Evolutionary conservation across 192 early-diverging fungal genomes (phyloP), one percentile per base, ranked within the genome.

Genomic region (Backusella tuberculispora): DNA sequence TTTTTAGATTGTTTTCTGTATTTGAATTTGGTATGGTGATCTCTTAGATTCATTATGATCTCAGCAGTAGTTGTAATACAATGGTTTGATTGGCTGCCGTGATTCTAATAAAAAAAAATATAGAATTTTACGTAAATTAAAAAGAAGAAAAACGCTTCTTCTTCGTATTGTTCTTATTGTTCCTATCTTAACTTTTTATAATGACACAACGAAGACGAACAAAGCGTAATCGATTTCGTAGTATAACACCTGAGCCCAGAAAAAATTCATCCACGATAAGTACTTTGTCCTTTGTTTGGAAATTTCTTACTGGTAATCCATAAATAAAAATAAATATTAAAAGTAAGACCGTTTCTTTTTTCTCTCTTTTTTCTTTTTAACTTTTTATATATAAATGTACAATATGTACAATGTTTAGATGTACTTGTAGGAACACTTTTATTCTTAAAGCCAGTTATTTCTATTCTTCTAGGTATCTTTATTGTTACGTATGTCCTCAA

Each of bases 231-330:
- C 4, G 53, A 26, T 26, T 4, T 13, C 53, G 21, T 60, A 60
- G 21, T 12, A 60, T 21, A 12, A 24, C 24, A 24, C 21, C 21
- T 26, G 53, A 60, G 53, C 21, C 53, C 10, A 60, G 13, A 9
- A n/a, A 4, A 26, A 26, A 8, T 26, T 26, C 21, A 1, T 60
- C 53, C 9, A 10, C 26, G 2, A 60, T 12, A 60, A 60, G 26
- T 26, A 60, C 21, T 10, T 60, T 60, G 21, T 60, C 53, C 21
- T 26, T 60, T 60, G 53, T 2, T 34, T 2, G 21, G 21, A 60
- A 24, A 26, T 60, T 60, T 21, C 53, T 60, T 60, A 60, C 53
- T 60, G 53, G 53, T 60, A 60, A 60, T 5, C 21, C 21, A 60
- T 60, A 26, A 34, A 60, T 60, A 56, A 50, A 0, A 50, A 56